Evolutionary conservation across 805 yeast species (phyloP).

Genomic region (Gaillardinia entomophila): DNA sequence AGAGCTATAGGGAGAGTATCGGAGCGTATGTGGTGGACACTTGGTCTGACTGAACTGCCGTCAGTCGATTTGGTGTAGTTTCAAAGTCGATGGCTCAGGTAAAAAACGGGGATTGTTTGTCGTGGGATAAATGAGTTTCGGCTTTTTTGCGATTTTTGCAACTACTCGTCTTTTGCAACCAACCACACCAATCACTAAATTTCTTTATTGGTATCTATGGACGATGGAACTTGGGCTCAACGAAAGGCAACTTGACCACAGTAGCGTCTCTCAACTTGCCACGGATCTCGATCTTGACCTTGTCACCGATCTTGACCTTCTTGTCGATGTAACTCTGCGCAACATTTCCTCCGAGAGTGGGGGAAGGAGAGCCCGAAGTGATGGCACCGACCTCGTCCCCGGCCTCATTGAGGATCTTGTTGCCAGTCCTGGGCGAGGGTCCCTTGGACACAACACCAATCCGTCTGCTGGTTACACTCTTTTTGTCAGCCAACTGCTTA

Average conservation of each 20-base stretch:
- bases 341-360: constrained; percentile 67
- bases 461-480: constrained; percentile 48
- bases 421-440: constrained; percentile 88
- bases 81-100: too few relatives aligned
- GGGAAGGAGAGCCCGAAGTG: constrained; percentile 59
- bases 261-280: constrained; percentile 74
- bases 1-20: too few relatives aligned
- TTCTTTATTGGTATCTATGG: constrained; percentile 9
- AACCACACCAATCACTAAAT: not conserved
- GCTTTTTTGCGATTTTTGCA: not conserved
- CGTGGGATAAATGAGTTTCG: not conserved
- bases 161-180: not conserved
- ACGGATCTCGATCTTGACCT: constrained; percentile 69
- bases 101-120: not conserved
- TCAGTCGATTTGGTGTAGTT: not conserved
- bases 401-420: constrained; percentile 51
- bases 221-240: constrained; percentile 66
- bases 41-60: not conserved
- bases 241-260: constrained; percentile 82
- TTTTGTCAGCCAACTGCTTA: constrained; percentile 64
- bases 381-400: constrained; percentile 51
- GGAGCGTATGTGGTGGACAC: not conserved
- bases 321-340: constrained; percentile 87
- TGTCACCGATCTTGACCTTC: constrained; percentile 67
- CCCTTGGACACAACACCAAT: constrained; percentile 75